A percentile compares a stretch with the other conserved stretches of the same genome.
Evolutionary conservation across 2,329 filamentous ascomycete genomes (phyloP).

Genomic region (Colletotrichum graminicola): DNA sequence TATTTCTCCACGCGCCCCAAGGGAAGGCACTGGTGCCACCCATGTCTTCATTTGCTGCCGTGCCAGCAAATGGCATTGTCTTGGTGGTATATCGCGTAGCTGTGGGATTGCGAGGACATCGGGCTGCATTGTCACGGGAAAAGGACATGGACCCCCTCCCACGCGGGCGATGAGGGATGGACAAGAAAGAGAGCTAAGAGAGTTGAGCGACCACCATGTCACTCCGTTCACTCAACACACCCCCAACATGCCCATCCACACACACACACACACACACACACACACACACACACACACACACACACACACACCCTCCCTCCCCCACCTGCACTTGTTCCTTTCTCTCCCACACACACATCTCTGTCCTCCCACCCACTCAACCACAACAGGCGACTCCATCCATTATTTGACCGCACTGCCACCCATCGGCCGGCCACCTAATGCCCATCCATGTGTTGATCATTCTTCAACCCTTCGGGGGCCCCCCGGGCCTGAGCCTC

Average conservation of each 20-base stretch:
- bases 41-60: neutral
- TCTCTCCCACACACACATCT: neutral
- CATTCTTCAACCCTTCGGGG: conserved; percentile 29
- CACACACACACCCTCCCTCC: too few species aligned
- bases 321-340: too few species aligned
- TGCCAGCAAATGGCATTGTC: conserved; percentile 2
- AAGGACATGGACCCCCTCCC: neutral
- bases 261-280: neutral
- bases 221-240: neutral
- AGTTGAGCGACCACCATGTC: neutral
- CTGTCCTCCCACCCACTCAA: neutral
- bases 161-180: neutral
- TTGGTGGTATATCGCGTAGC: conserved; percentile 1
- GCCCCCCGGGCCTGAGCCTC: conserved; percentile 26
- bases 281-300: neutral
- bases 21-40: conserved; percentile 2
- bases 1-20: neutral
- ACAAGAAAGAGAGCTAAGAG: neutral
- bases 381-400: conserved; percentile 1
- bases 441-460: conserved; percentile 36
- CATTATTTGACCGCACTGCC: conserved; percentile 2
- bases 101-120: conserved; percentile 4
- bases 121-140: conserved; percentile 1
- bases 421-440: conserved; percentile 4
- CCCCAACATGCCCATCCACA: neutral